Evolutionary conservation across 2,329 filamentous ascomycete species (phyloP).

Genomic region (Colletotrichum lupini): DNA sequence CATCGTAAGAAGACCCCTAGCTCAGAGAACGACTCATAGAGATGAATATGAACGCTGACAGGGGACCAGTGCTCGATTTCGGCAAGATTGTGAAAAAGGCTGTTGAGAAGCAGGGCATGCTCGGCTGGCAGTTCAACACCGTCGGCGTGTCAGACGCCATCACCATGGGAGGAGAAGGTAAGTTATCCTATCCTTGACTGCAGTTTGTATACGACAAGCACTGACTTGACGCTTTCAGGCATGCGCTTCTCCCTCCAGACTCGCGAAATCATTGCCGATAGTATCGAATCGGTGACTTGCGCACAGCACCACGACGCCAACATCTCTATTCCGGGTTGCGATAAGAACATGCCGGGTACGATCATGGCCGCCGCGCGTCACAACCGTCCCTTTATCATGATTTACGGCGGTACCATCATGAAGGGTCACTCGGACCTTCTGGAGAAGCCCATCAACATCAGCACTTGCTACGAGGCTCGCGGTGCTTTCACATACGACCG

Average conservation of each 20-base stretch:
- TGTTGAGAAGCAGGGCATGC: slow-evolving; percentile 84
- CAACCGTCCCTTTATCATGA: slow-evolving; percentile 93
- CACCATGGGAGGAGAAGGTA: slow-evolving; percentile 93
- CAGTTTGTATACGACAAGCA: not conserved
- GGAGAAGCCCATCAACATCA: slow-evolving; percentile 85
- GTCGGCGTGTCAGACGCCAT: slow-evolving; percentile 91
- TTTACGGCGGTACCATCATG: slow-evolving; percentile 92
- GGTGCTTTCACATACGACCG: slow-evolving; percentile 85
- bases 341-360: slow-evolving; percentile 97
- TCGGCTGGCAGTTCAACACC: slow-evolving; percentile 95
- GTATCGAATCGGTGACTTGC: slow-evolving; percentile 91
- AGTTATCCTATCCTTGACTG: slow-evolving; percentile 35
- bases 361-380: slow-evolving; percentile 91
- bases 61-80: slow-evolving; percentile 76
- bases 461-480: slow-evolving; percentile 87
- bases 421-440: slow-evolving; percentile 85
- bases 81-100: slow-evolving; percentile 88
- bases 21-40: not conserved
- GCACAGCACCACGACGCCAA: slow-evolving; percentile 94
- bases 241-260: slow-evolving; percentile 95
- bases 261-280: slow-evolving; percentile 92
- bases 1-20: slow-evolving; percentile 48
- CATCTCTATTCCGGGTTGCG: slow-evolving; percentile 91
- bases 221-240: slow-evolving; percentile 59
- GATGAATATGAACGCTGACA: slow-evolving; percentile 1